Evolutionary conservation across 2,329 filamentous ascomycete genomes (phyloP).

Genomic region (Drechslera avenae): DNA sequence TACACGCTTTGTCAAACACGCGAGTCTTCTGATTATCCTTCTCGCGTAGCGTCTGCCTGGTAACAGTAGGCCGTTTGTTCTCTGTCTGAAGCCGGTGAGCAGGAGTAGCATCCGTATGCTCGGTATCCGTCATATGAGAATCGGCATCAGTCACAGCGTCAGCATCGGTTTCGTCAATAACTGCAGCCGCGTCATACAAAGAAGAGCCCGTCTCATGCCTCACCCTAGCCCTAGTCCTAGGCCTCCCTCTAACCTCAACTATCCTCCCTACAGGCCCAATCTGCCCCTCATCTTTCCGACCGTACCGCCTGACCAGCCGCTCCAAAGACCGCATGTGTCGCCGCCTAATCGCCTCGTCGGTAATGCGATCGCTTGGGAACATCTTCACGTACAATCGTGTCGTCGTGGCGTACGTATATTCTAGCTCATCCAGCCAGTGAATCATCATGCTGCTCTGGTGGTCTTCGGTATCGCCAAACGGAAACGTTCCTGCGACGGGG

Average conservation of each 20-base stretch:
- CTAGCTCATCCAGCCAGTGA: conserved; percentile 19
- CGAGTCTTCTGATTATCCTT: background rate
- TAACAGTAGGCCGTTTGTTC: too few species aligned
- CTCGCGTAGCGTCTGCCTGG: background rate
- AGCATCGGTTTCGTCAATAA: too few species aligned
- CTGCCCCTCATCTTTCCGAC: conserved; percentile 7
- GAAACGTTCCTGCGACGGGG: conserved; percentile 5
- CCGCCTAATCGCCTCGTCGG: conserved; percentile 19
- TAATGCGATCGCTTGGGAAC: conserved; percentile 13
- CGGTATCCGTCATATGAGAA: too few species aligned
- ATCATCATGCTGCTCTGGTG: conserved; percentile 18
- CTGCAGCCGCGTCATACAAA: too few species aligned
- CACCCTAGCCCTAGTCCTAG: too few species aligned
- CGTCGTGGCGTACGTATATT: conserved; percentile 13
- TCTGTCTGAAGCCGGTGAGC: too few species aligned
- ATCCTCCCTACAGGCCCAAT: conserved; percentile 6
- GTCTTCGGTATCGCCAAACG: conserved; percentile 20
- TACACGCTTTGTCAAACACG: conserved; percentile 18
- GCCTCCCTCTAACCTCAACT: background rate
- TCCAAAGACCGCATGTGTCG: conserved; percentile 14
- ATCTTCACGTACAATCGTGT: conserved; percentile 7
- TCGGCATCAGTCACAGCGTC: too few species aligned
- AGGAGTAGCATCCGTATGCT: too few species aligned
- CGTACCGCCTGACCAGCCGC: conserved; percentile 16
- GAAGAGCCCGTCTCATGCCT: too few species aligned